These are phyloP conservation scores for Trichoderma sp. DNA, from an alignment of 2,329 filamentous ascomycete genomes.

Conservation along the genomic window DNA sequence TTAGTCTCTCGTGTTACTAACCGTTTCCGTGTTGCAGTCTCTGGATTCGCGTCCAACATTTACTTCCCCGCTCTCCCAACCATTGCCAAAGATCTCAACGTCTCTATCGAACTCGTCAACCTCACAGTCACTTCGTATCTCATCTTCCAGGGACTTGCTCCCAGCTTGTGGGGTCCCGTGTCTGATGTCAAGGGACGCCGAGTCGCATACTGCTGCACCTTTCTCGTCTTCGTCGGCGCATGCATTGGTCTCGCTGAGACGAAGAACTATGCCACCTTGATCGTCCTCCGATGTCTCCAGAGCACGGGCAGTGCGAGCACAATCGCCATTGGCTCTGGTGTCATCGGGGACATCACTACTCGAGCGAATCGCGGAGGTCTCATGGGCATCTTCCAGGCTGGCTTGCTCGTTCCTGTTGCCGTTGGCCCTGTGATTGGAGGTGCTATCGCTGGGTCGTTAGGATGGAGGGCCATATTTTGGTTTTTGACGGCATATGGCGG, in stretches of 20 bases:
- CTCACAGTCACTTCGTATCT: conserved; percentile 54
- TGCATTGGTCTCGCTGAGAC: conserved; percentile 52
- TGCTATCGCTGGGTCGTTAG: conserved; percentile 52
- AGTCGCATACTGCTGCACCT: conserved; percentile 52
- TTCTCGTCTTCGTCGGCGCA: conserved; percentile 50
- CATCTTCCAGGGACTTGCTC: conserved; percentile 59
- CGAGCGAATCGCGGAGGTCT: conserved; percentile 59
- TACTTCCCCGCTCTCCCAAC: conserved; percentile 53
- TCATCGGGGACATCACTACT: conserved; percentile 62
- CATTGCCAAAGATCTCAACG: conserved; percentile 46
- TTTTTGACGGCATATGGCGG: conserved; percentile 50
- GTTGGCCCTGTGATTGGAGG: conserved; percentile 58
- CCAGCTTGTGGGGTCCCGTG: conserved; percentile 54
- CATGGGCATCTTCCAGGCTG: conserved; percentile 51
- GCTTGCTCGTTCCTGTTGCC: conserved; percentile 46
- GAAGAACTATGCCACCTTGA: conserved; percentile 46
- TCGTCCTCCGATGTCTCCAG: conserved; percentile 55
- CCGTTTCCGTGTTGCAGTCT: conserved; percentile 29
- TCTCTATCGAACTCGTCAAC: conserved; percentile 44
- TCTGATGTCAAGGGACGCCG: conserved; percentile 53
- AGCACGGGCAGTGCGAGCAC: conserved; percentile 58
- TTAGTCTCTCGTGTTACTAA: neutral
- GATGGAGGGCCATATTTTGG: conserved; percentile 62
- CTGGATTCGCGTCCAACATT: conserved; percentile 46
- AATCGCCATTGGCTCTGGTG: conserved; percentile 54